A percentile compares a stretch with the other conserved stretches of the same genome.
Conservation (phyloP, 306 rosid genomes). For the Myrica gale region DNA sequence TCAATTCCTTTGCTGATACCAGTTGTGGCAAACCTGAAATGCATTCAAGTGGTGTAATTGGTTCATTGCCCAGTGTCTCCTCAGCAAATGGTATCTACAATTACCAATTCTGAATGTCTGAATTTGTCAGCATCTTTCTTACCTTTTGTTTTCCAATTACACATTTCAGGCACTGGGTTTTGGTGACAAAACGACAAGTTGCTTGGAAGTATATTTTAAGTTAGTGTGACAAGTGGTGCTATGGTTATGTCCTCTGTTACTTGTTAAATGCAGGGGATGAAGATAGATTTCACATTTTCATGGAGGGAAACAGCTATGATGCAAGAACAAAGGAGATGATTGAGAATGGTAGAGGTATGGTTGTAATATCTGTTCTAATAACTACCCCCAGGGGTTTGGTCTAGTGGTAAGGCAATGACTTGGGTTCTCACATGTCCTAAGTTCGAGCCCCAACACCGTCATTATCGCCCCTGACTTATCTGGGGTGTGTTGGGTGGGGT, state of each 20-base stretch:
- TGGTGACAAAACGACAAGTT: neutral
- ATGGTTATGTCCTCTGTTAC: neutral
- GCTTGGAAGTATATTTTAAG: neutral
- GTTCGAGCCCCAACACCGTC: too few relatives aligned
- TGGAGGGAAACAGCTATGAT: neutral
- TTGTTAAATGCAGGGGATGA: conserved; percentile 6
- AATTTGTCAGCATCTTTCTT: neutral
- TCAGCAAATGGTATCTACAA: conserved; percentile 12
- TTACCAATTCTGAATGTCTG: neutral
- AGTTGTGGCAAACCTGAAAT: conserved; percentile 8
- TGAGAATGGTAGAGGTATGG: conserved; percentile 3
- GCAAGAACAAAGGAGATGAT: neutral
- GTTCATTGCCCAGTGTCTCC: conserved; percentile 1
- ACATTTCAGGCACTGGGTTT: neutral
- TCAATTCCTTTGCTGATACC: neutral
- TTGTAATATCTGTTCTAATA: neutral
- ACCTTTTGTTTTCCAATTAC: neutral
- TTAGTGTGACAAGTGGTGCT: neutral
- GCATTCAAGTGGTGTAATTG: conserved; percentile 4
- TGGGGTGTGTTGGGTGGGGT: too few relatives aligned
- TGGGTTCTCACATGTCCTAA: too few relatives aligned
- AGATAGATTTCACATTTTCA: neutral
- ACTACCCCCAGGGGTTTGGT: too few relatives aligned
- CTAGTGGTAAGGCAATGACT: too few relatives aligned
- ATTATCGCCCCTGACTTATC: too few relatives aligned